Percentiles rank a stretch among this genome's conserved stretches.
Evolutionary conservation across 352 stramenopile genomes (phyloP).

Genomic region (Blastocystis hominis): DNA sequence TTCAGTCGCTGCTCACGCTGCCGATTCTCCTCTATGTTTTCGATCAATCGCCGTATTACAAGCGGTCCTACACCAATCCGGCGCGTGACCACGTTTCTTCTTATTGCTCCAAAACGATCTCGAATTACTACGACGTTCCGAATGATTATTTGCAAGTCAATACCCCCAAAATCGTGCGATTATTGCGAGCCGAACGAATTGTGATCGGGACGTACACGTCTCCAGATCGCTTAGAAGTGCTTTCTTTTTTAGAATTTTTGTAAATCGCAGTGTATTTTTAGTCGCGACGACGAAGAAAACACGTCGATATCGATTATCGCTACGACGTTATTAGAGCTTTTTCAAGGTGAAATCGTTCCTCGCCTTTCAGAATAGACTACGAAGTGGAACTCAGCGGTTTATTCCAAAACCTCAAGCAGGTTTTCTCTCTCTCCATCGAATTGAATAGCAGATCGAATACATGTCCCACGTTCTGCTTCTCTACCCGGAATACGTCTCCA

Average conservation of each 20-base stretch:
- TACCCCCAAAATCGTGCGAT: neutral
- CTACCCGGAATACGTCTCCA: neutral
- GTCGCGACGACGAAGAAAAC: neutral
- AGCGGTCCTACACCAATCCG: neutral
- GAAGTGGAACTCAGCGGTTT: conserved; percentile 30
- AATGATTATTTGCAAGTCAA: neutral
- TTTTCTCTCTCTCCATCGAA: neutral
- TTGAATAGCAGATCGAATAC: conserved; percentile 19
- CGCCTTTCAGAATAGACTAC: neutral
- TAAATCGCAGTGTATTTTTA: conserved; percentile 21
- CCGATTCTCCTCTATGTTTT: conserved; percentile 35
- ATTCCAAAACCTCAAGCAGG: conserved; percentile 19
- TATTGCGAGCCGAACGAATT: conserved; percentile 14
- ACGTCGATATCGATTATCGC: conserved; percentile 42
- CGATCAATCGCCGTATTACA: conserved; percentile 39
- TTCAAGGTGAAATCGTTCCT: neutral
- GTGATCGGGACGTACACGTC: neutral
- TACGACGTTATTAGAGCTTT: conserved; percentile 31
- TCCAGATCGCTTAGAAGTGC: conserved; percentile 8
- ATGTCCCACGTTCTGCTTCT: conserved; percentile 35
- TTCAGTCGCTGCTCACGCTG: neutral
- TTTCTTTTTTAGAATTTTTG: neutral
- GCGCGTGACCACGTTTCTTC: neutral
- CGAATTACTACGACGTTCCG: neutral
- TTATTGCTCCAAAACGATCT: neutral